Base-by-base conservation (phyloP, 1,139 yeast genomes). In the Zygosaccharomyces sapae region DNA sequence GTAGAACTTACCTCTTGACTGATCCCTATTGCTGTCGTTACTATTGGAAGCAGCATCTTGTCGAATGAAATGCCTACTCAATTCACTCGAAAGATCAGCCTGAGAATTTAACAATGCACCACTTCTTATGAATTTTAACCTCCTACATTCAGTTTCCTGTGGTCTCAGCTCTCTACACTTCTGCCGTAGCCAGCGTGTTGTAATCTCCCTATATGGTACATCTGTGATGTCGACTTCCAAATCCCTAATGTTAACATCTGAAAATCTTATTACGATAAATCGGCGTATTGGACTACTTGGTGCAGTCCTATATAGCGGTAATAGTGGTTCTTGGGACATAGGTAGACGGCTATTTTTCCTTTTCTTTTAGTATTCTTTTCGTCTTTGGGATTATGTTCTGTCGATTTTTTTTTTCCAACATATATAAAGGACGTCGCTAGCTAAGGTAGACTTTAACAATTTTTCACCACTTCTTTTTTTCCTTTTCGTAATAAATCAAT, bases 121-220 rank as follows among this genome's bases (percentile, higher is more conserved):
- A 51, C 79, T 80, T 59, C 83, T 79, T 35, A 89, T 84, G 54
- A 89, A 76, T 54, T 88, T 73, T 44, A 89, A 70, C 54, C 95
- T 69, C 48, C 78, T 73, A 40, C 70, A 73, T 43, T 67, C 49
- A 0, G 71, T 64, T 16, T 74, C 69, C 2, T 69, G 66, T 0
- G 66, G 59, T 30, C 69, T 60, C 48, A 56, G 55, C 24, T 55
- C 56, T 41, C 81, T 65, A 41, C 80, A 77, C 52, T 68, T 69
- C 35, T 63, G 61, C 46, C 83, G 69, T 18, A 81, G 56, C 65
- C 71, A 70, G 9, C 68, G 58, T 1, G 78, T 73, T 0, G 72
- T 69, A 1, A 75, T 60, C 24, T 65, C 66, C 2, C 45, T 45
- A 9, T 44, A 44, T n/a, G 67, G 55, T 3, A 74, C 56, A 42